Evolutionary conservation across 164 flowering plant genomes (phyloP).

Genomic region (Warburgia ugandensis): DNA sequence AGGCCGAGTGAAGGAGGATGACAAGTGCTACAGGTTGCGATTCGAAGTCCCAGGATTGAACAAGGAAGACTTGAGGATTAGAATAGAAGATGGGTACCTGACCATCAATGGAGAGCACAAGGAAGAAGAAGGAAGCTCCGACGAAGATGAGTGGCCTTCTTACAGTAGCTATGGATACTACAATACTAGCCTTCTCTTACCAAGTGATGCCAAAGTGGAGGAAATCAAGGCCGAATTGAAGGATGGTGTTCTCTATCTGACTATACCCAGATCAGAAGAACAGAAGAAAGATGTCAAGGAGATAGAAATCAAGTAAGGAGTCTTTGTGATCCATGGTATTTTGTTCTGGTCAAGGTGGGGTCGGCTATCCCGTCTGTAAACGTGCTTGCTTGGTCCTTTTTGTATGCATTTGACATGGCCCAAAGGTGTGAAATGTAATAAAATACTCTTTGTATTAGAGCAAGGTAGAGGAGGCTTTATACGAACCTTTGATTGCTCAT

Average conservation of each 20-base stretch:
- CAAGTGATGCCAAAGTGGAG: conserved; percentile 70
- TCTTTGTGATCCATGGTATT: no score
- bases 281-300: conserved; percentile 43
- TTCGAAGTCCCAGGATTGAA: conserved; percentile 60
- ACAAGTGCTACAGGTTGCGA: conserved; percentile 47
- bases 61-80: conserved; percentile 74
- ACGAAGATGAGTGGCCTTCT: conserved; percentile 29
- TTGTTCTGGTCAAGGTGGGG: no score
- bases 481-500: no score
- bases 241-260: conserved; percentile 53
- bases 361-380: no score
- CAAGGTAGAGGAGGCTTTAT: no score
- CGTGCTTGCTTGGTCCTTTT: no score
- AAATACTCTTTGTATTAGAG: no score
- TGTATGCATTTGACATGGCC: no score
- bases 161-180: conserved; percentile 42
- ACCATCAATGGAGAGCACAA: conserved; percentile 58
- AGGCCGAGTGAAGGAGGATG: conserved; percentile 51
- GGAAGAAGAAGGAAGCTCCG: conserved; percentile 42
- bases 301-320: no score
- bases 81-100: conserved; percentile 55
- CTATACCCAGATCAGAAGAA: conserved; percentile 47
- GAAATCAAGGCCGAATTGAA: conserved; percentile 80
- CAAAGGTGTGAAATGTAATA: no score
- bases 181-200: conserved; percentile 47